phyloP scores from a whole-genome alignment of 345 rosid genomes.

The Euphorbia peplus region DNA sequence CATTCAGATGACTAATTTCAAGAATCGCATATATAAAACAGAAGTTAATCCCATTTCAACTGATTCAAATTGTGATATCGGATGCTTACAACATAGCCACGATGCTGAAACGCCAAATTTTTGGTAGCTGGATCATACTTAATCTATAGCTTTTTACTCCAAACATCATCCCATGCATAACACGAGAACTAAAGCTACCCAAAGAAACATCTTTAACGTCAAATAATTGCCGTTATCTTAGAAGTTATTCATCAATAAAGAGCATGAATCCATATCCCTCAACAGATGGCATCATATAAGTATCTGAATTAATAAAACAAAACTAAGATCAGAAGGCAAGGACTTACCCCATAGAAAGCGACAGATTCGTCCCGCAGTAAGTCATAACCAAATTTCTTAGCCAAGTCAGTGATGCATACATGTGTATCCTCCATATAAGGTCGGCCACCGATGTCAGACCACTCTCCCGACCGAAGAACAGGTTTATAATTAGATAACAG shows the following conservation, averaged over 20 bases:
- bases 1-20: background rate
- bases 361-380: conserved; percentile 35
- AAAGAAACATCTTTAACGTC: conserved; percentile 1
- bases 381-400: conserved; percentile 43
- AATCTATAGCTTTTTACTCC: background rate
- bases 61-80: background rate
- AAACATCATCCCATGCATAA: background rate
- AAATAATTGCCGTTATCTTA: background rate
- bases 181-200: background rate
- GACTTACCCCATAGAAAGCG: conserved; percentile 74
- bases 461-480: conserved; percentile 69
- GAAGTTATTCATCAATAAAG: background rate
- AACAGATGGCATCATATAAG: background rate
- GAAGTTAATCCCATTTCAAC: background rate
- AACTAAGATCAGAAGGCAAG: background rate
- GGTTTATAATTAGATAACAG: conserved; percentile 41
- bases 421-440: conserved; percentile 74
- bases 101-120: background rate
- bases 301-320: background rate
- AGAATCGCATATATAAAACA: background rate
- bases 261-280: background rate
- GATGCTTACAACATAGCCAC: background rate
- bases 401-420: conserved; percentile 67
- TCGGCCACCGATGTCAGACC: conserved; percentile 68
- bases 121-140: background rate